phyloP scores from a whole-genome alignment of 179 eudicot genomes.

The Spergularia azorica region DNA sequence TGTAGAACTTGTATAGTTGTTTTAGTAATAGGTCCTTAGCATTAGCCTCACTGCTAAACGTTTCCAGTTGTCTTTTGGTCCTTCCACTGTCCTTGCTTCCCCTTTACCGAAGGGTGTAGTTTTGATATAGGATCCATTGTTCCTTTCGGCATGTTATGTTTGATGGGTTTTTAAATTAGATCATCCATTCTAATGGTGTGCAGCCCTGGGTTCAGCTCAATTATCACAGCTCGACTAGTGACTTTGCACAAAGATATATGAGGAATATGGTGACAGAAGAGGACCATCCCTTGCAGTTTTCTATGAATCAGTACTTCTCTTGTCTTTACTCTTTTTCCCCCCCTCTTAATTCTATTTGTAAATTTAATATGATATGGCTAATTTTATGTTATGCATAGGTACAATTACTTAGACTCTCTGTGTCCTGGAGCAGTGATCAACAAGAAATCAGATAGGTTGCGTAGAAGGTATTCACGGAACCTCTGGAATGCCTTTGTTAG shows the following conservation, averaged over 20 bases:
- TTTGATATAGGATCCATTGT: constrained; percentile 1
- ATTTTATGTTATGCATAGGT: constrained; percentile 38
- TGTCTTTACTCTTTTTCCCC: not conserved
- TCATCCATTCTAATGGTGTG: constrained; percentile 1
- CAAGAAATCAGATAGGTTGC: constrained; percentile 37
- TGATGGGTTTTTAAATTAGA: constrained; percentile 3
- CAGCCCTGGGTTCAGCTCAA: constrained; percentile 70
- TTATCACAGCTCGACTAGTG: constrained; percentile 53
- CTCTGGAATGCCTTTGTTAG: not conserved
- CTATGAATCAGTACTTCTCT: constrained; percentile 64
- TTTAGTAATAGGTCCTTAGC: not conserved
- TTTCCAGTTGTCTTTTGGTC: not conserved
- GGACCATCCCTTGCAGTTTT: constrained; percentile 48
- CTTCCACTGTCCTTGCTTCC: not conserved
- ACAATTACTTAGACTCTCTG: constrained; percentile 66
- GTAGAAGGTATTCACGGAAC: constrained; percentile 45
- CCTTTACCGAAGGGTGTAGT: not conserved
- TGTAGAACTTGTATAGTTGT: no score
- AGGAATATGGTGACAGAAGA: constrained; percentile 53
- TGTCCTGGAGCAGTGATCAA: constrained; percentile 62
- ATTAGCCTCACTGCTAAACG: not conserved
- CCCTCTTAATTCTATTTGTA: not conserved
- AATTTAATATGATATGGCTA: constrained; percentile 7
- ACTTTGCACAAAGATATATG: constrained; percentile 42
- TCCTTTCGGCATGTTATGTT: not conserved